Evolutionary conservation across 495 filamentous ascomycete genomes (phyloP).

Genomic region (Neurospora terricola): DNA sequence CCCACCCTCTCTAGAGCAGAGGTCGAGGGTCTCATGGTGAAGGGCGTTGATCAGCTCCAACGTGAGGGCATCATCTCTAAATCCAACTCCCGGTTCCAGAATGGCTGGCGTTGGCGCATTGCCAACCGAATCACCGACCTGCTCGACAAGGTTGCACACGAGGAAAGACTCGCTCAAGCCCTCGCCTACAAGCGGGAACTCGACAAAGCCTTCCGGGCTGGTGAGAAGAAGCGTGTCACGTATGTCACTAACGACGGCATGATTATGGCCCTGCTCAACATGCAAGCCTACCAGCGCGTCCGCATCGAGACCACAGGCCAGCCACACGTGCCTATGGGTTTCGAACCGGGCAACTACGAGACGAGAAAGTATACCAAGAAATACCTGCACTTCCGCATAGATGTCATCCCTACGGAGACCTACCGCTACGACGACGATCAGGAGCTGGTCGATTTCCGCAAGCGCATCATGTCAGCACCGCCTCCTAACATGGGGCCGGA

Average conservation of each 20-base stretch:
- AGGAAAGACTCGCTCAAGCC: conserved; percentile 41
- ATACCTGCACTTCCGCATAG: conserved; percentile 50
- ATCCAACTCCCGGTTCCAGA: conserved; percentile 44
- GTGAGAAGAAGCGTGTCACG: conserved; percentile 24
- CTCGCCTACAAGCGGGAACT: conserved; percentile 48
- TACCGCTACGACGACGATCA: conserved; percentile 54
- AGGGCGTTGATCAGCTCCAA: conserved; percentile 48
- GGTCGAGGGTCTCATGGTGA: conserved; percentile 36
- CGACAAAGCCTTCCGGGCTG: conserved; percentile 41
- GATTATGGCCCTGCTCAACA: conserved; percentile 58
- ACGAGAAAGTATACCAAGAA: conserved; percentile 59
- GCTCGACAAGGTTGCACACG: conserved; percentile 37
- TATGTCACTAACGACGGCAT: conserved; percentile 52
- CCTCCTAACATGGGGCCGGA: conserved; percentile 19
- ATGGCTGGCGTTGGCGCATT: conserved; percentile 46
- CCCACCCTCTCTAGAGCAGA: conserved; percentile 22
- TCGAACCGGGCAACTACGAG: conserved; percentile 61
- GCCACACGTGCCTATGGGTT: conserved; percentile 61
- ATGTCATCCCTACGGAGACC: conserved; percentile 42
- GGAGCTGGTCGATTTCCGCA: conserved; percentile 30
- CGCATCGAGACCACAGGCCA: conserved; percentile 44
- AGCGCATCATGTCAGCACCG: conserved; percentile 21
- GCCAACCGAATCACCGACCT: conserved; percentile 44
- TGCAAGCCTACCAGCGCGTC: conserved; percentile 51
- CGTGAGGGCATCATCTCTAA: conserved; percentile 49